A percentile compares a stretch with the other conserved stretches of the same genome.
Evolutionary conservation across 2,329 filamentous ascomycete genomes (phyloP).

Genomic region (Eutypella sp.): DNA sequence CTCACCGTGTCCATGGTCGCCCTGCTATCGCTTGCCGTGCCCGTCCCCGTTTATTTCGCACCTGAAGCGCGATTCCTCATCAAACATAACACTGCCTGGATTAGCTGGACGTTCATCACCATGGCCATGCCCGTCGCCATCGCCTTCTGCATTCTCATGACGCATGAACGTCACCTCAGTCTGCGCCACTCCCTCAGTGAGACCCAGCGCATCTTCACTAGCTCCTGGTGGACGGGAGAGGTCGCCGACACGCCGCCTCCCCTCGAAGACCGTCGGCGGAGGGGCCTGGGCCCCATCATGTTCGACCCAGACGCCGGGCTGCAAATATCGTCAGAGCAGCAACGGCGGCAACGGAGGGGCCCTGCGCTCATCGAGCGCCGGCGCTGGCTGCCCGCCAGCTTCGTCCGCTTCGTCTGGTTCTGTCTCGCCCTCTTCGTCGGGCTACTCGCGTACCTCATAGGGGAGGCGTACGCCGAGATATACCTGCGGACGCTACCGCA

Average conservation of each 20-base stretch:
- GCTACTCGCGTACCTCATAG: constrained; percentile 61
- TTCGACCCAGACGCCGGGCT: constrained; percentile 32
- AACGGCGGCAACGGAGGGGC: not conserved
- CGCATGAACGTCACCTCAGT: constrained; percentile 58
- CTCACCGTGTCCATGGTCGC: constrained; percentile 59
- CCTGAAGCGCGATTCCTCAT: constrained; percentile 50
- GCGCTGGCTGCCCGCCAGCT: constrained; percentile 60
- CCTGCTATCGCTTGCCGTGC: constrained; percentile 52
- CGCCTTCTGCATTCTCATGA: constrained; percentile 59
- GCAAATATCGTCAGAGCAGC: constrained; percentile 17
- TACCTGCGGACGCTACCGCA: constrained; percentile 64
- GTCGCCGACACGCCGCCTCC: constrained; percentile 37
- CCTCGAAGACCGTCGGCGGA: constrained; percentile 33
- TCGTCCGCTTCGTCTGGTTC: constrained; percentile 66
- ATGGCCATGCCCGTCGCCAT: constrained; percentile 66
- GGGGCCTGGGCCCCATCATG: constrained; percentile 27
- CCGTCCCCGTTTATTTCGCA: constrained; percentile 55
- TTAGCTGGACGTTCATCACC: constrained; percentile 64
- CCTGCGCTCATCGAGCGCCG: constrained; percentile 40
- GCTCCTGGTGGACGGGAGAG: constrained; percentile 61
- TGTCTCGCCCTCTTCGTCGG: constrained; percentile 58
- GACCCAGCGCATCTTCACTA: constrained; percentile 63
- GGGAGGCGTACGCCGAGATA: constrained; percentile 65
- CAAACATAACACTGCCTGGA: constrained; percentile 62
- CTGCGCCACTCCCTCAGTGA: constrained; percentile 58